These are phyloP conservation scores for Penicillium sp. DNA, from an alignment of 2,329 filamentous ascomycete species.

Conservation along the genomic window DNA sequence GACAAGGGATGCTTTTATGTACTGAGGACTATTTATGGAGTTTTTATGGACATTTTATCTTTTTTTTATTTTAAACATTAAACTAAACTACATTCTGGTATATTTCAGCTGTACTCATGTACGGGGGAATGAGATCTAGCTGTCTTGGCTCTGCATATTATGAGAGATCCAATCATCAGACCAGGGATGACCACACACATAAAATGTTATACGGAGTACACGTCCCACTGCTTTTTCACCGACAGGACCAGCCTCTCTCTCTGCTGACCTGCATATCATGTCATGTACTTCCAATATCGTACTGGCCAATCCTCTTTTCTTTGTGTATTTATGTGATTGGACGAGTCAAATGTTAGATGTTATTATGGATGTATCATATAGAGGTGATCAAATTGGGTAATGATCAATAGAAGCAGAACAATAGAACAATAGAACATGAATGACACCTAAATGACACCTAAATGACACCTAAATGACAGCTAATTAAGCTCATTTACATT, in stretches of 20 bases:
- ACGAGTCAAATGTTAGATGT: background rate
- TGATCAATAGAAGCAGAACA: background rate
- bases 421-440: background rate
- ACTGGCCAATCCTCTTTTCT: background rate
- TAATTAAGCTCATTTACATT: background rate
- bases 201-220: background rate
- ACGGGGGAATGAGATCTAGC: background rate
- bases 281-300: background rate
- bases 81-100: background rate
- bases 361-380: background rate
- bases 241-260: background rate
- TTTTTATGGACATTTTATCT: too few relatives aligned
- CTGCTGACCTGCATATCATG: constrained; percentile 1
- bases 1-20: background rate
- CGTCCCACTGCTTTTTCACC: background rate
- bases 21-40: background rate
- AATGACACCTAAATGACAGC: background rate
- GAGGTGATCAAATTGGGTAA: background rate
- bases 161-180: constrained; percentile 1
- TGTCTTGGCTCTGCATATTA: background rate
- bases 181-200: constrained; percentile 1
- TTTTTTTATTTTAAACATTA: background rate
- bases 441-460: background rate
- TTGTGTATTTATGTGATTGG: background rate
- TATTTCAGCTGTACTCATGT: background rate